Conservation (phyloP, 371 early-diverging fungal species). For the Capniomyces stellatus region DNA sequence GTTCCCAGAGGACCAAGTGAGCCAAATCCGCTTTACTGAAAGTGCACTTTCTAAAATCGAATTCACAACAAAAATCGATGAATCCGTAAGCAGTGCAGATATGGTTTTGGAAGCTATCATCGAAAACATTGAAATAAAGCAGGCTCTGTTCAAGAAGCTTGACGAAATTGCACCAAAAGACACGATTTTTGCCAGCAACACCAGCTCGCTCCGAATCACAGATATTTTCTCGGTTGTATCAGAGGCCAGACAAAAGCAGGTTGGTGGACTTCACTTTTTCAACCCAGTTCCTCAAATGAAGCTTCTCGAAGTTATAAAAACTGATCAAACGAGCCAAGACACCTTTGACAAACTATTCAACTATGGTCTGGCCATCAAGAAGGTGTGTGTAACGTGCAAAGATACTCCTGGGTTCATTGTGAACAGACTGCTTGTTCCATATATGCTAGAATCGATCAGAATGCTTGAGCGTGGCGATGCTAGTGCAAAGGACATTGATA, state of each 20-base stretch:
- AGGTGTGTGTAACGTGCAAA: constrained; percentile 82
- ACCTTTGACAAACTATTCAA: constrained; percentile 39
- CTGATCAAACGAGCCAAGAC: constrained; percentile 37
- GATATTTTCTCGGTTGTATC: constrained; percentile 56
- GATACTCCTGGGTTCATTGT: constrained; percentile 97
- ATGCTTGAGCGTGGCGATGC: constrained; percentile 85
- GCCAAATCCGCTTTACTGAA: constrained; percentile 43
- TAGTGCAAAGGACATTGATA: constrained; percentile 71
- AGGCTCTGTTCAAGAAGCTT: constrained; percentile 45
- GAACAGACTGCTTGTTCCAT: constrained; percentile 89
- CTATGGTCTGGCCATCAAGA: constrained; percentile 54
- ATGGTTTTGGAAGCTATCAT: constrained; percentile 88
- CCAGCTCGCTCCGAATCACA: constrained; percentile 68
- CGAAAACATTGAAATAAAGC: constrained; percentile 80
- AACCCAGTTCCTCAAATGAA: constrained; percentile 97
- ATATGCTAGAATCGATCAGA: constrained; percentile 84
- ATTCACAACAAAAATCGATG: constrained; percentile 37
- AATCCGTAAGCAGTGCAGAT: constrained; percentile 29
- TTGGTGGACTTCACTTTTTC: constrained; percentile 90
- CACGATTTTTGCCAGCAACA: constrained; percentile 80
- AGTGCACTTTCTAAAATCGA: constrained; percentile 40
- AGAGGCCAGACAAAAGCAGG: constrained; percentile 30
- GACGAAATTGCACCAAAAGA: constrained; percentile 50
- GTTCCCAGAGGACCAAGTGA: constrained; percentile 44
- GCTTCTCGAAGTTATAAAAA: constrained; percentile 81